Evolutionary conservation across 73 alveolate species (phyloP).

Genomic region (Tetrahymena elliotti): DNA sequence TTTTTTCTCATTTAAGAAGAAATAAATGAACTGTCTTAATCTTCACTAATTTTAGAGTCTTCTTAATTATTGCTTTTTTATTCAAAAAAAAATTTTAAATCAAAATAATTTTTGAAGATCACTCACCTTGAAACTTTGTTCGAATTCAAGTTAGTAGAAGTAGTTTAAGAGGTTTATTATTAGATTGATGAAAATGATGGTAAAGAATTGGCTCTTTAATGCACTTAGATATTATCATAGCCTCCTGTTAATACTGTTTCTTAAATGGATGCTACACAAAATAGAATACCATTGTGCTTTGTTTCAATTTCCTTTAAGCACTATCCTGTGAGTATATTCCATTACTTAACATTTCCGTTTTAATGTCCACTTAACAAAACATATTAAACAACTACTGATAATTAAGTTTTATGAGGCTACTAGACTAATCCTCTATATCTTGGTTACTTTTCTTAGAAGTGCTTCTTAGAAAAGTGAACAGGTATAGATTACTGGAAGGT

Average conservation of each 20-base stretch:
- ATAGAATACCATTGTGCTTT: neutral
- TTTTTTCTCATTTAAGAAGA: neutral
- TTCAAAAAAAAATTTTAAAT: no score
- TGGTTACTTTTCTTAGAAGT: neutral
- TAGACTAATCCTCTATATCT: neutral
- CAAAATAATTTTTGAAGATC: neutral
- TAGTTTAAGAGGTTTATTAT: neutral
- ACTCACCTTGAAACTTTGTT: neutral
- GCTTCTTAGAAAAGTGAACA: neutral
- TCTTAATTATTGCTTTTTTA: neutral
- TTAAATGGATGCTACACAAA: neutral
- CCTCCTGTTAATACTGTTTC: neutral
- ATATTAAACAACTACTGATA: neutral
- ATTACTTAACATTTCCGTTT: neutral
- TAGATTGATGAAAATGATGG: neutral
- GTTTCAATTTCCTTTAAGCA: neutral
- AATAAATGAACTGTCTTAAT: neutral
- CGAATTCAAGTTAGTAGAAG: neutral
- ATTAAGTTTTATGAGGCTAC: neutral
- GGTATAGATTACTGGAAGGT: neutral
- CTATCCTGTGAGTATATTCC: neutral
- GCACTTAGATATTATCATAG: neutral
- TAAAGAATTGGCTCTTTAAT: neutral
- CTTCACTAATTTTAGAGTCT: neutral
- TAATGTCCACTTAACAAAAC: neutral